Conservation (phyloP, 331 rosid species). For the Acacia concinna region DNA sequence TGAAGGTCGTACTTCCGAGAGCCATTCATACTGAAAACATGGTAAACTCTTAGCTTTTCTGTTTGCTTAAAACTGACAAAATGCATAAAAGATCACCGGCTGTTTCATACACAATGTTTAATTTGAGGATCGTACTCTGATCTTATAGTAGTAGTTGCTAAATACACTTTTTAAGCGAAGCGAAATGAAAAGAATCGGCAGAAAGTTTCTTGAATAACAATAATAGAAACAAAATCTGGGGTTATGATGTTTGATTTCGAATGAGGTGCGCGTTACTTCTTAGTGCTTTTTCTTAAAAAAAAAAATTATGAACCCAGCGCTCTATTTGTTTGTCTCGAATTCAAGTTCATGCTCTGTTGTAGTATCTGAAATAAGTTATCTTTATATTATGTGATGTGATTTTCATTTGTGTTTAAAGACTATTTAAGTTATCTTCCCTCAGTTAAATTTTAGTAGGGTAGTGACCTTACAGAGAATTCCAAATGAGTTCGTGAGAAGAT, state of each 20-base stretch:
- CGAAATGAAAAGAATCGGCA: no score
- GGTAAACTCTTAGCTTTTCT: neutral
- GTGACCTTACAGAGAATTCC: constrained; percentile 39
- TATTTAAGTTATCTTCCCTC: no score
- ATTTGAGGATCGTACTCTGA: neutral
- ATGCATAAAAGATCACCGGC: neutral
- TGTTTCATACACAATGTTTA: neutral
- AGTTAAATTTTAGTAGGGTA: no score
- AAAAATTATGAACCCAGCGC: no score
- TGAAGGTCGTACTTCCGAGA: constrained; percentile 39
- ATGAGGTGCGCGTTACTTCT: no score
- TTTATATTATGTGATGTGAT: neutral
- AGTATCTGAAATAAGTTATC: neutral
- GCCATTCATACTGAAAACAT: constrained; percentile 17
- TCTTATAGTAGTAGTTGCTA: neutral
- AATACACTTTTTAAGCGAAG: neutral
- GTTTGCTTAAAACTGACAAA: neutral
- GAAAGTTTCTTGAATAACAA: neutral
- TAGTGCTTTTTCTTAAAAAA: neutral
- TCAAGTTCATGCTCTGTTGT: neutral
- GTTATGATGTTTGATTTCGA: no score
- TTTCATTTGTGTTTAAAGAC: no score
- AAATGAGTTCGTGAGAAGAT: constrained; percentile 23
- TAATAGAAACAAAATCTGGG: no score
- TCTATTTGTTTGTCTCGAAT: no score